These are phyloP conservation scores for Chrysoporthe austroafricana DNA, from an alignment of 2,329 filamentous ascomycete genomes.

Conservation along the genomic window DNA sequence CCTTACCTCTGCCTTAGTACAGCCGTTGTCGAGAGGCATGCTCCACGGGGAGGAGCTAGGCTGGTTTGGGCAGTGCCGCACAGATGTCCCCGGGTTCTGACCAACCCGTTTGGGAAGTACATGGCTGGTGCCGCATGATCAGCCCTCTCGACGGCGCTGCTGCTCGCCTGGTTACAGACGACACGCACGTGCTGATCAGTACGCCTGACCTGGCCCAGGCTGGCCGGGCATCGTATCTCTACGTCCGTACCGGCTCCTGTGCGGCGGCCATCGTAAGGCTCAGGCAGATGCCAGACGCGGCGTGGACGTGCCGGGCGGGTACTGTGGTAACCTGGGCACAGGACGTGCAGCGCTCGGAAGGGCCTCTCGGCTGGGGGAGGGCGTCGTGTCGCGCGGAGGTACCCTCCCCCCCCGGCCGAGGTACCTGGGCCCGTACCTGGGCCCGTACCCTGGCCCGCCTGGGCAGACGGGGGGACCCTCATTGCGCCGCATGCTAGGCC, in stretches of 20 bases:
- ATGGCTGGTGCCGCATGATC: background rate
- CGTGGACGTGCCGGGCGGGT: background rate
- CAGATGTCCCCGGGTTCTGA: too few relatives aligned
- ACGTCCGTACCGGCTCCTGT: too few relatives aligned
- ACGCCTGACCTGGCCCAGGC: too few relatives aligned
- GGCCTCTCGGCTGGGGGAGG: background rate
- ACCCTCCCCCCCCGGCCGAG: background rate
- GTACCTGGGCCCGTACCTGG: background rate
- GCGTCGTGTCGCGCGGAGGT: background rate
- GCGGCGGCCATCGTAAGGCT: too few relatives aligned
- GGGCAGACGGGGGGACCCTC: background rate
- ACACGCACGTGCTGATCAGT: too few relatives aligned
- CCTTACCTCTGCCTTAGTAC: background rate
- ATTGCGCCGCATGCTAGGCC: slow-evolving; percentile 22
- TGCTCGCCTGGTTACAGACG: too few relatives aligned
- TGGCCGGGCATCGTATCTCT: too few relatives aligned
- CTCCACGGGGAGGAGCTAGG: background rate
- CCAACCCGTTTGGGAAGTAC: background rate
- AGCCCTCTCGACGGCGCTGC: too few relatives aligned
- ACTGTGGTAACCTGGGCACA: background rate
- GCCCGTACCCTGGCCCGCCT: background rate
- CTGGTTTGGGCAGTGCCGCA: background rate
- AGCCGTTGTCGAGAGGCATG: slow-evolving; percentile 5
- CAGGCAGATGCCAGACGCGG: too few relatives aligned
- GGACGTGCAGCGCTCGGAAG: background rate